Evolutionary conservation across 2,329 filamentous ascomycete genomes (phyloP).

Genomic region (Sporothrix pseudoabietina): DNA sequence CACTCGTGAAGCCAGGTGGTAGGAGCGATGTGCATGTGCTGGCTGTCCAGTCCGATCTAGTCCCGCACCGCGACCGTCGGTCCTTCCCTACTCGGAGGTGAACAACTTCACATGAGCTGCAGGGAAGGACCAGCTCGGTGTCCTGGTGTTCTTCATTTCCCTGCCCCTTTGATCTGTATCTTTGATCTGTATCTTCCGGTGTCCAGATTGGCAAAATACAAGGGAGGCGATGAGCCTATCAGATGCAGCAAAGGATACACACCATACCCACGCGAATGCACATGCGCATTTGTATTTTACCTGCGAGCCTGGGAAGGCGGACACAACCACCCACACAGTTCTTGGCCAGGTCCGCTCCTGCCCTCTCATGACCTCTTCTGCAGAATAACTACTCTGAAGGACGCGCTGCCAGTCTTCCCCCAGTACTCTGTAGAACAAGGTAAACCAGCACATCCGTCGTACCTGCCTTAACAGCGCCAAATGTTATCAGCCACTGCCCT

Average conservation of each 20-base stretch:
- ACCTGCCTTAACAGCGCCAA: background rate
- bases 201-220: background rate
- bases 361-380: slow-evolving; percentile 1
- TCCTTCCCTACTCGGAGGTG: slow-evolving; percentile 22
- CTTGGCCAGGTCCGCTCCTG: background rate
- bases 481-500: background rate
- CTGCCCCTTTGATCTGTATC: background rate
- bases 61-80: background rate
- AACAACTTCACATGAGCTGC: background rate
- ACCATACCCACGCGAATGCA: background rate
- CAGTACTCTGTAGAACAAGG: background rate
- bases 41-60: background rate
- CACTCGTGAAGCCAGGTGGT: slow-evolving; percentile 13
- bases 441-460: background rate
- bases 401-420: background rate
- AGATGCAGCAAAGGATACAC: slow-evolving; percentile 12
- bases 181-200: slow-evolving; percentile 4
- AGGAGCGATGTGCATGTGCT: slow-evolving; percentile 12
- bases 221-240: slow-evolving; percentile 1
- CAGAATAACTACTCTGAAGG: background rate
- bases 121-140: background rate
- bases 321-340: background rate
- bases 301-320: background rate
- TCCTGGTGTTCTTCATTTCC: background rate
- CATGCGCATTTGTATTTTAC: background rate